phyloP scores from a whole-genome alignment of 2,329 filamentous ascomycete genomes.

The Diplodia mutila region DNA sequence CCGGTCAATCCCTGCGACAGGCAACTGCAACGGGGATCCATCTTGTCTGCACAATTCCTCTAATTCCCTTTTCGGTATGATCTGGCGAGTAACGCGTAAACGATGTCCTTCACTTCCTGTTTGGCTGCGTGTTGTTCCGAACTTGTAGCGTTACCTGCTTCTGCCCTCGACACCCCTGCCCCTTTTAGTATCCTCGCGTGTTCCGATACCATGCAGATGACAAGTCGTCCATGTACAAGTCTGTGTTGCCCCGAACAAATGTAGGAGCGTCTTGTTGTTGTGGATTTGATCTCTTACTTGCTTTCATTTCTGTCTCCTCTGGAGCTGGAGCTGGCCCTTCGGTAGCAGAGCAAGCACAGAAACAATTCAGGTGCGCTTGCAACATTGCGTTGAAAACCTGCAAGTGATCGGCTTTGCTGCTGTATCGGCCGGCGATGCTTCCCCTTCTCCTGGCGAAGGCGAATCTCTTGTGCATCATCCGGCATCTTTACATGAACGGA shows the following conservation, averaged over 20 bases:
- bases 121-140: neutral
- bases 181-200: neutral
- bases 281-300: neutral
- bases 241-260: neutral
- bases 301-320: neutral
- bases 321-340: constrained; percentile 12
- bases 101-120: neutral
- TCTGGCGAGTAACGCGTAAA: neutral
- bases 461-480: no score
- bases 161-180: neutral
- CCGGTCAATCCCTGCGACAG: neutral
- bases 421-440: no score
- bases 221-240: neutral
- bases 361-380: neutral
- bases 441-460: no score
- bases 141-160: neutral
- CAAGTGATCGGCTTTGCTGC: neutral
- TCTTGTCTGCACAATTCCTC: neutral
- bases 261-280: neutral
- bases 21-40: neutral
- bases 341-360: constrained; percentile 4
- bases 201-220: neutral
- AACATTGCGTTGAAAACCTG: neutral
- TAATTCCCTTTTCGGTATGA: neutral
- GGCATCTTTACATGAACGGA: no score